These are phyloP conservation scores for Populus trichocarpa DNA, from an alignment of 441 rosid species.

Conservation along the genomic window DNA sequence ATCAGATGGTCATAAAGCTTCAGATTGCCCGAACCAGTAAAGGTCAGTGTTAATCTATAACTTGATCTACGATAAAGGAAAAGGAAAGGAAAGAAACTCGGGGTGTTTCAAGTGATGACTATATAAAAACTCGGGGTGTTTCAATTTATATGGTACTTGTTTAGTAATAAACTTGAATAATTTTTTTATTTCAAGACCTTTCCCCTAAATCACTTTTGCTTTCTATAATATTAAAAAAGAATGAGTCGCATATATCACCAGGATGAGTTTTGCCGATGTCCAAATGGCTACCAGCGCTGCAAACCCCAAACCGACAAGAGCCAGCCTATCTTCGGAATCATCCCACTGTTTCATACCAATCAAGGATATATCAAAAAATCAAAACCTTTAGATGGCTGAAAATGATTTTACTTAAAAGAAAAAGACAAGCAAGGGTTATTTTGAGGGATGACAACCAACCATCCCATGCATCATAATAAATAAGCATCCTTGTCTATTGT, in stretches of 20 bases:
- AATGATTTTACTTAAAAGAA: not conserved
- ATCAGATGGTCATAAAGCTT: not conserved
- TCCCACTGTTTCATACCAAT: conserved; percentile 59
- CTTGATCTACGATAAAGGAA: not conserved
- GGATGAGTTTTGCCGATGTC: conserved; percentile 62
- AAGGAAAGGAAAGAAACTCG: no score
- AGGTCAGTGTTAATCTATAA: not conserved
- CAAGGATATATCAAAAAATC: conserved; percentile 10
- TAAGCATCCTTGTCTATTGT: not conserved
- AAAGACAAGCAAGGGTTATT: not conserved
- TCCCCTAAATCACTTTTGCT: not conserved
- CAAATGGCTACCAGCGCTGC: conserved; percentile 69
- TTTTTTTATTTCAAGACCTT: not conserved
- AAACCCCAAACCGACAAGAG: conserved; percentile 72
- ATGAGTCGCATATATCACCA: conserved; percentile 36
- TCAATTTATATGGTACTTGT: not conserved
- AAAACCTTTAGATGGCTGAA: not conserved
- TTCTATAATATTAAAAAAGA: not conserved
- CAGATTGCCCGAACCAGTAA: not conserved
- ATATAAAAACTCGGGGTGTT: not conserved
- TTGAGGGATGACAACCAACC: not conserved
- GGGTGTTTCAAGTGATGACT: not conserved
- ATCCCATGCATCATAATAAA: not conserved
- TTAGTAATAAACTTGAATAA: not conserved
- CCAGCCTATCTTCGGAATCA: conserved; percentile 74